A percentile compares a stretch with the other conserved stretches of the same genome.
Conservation (phyloP, 1,284 basidiomycete genomes). For the Anthracocystis walkeri region DNA sequence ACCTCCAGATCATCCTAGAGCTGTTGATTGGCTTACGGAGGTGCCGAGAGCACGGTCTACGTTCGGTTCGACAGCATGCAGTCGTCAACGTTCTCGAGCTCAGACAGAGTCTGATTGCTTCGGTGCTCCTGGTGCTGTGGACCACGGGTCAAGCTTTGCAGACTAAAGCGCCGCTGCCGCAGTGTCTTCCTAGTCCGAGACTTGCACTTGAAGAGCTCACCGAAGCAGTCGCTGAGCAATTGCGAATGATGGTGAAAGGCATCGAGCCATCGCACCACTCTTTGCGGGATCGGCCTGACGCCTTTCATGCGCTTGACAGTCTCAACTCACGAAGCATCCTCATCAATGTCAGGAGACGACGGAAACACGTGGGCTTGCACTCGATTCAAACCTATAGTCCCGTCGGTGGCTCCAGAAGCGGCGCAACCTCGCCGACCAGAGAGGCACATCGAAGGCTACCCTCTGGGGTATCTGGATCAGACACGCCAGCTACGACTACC, state of each 20-base stretch:
- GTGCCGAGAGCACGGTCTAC: conserved; percentile 68
- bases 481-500: conserved; percentile 15
- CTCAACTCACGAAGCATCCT: conserved; percentile 21
- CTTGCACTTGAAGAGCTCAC: conserved; percentile 65
- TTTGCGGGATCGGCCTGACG: conserved; percentile 25
- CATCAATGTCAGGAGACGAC: conserved; percentile 25
- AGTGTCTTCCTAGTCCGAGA: conserved; percentile 71
- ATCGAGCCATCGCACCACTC: conserved; percentile 1
- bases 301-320: conserved; percentile 39
- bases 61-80: conserved; percentile 69
- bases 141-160: conserved; percentile 71
- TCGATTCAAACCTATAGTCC: conserved; percentile 47
- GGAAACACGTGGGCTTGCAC: conserved; percentile 54
- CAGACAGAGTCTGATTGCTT: conserved; percentile 71
- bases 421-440: conserved; percentile 2
- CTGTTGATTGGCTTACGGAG: conserved; percentile 70
- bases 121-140: conserved; percentile 72
- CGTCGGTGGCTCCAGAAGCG: background rate
- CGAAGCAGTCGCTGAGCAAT: conserved; percentile 46
- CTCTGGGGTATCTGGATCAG: conserved; percentile 6
- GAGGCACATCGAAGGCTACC: background rate
- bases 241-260: conserved; percentile 24
- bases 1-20: conserved; percentile 69
- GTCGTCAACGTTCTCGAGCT: conserved; percentile 72
- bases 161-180: conserved; percentile 71